phyloP scores from a whole-genome alignment of 1,284 basidiomycete species.

The Termitomyces sp. region DNA sequence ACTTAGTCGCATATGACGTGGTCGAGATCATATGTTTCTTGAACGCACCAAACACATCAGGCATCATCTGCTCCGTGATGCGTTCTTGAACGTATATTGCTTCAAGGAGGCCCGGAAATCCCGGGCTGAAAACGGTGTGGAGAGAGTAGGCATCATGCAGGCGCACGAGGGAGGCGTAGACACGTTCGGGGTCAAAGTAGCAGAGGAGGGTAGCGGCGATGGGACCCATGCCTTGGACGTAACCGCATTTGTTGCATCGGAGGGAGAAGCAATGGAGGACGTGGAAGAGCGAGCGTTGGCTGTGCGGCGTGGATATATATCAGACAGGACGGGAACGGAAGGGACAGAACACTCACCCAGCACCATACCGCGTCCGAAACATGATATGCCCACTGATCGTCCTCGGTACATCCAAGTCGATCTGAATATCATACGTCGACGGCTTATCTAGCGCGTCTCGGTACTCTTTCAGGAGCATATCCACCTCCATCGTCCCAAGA shows the following conservation, averaged over 20 bases:
- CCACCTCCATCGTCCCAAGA: constrained; percentile 39
- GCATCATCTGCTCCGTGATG: constrained; percentile 81
- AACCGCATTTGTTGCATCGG: constrained; percentile 83
- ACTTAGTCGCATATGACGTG: constrained; percentile 95
- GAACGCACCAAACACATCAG: constrained; percentile 82
- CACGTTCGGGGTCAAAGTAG: constrained; percentile 87
- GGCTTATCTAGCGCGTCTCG: constrained; percentile 67
- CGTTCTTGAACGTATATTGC: constrained; percentile 92
- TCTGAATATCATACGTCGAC: constrained; percentile 91
- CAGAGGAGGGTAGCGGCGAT: constrained; percentile 93
- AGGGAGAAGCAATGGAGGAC: constrained; percentile 92
- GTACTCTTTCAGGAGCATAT: constrained; percentile 52
- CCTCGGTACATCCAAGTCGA: constrained; percentile 95
- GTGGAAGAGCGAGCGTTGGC: constrained; percentile 91
- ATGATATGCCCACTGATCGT: constrained; percentile 94
- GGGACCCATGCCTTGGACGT: constrained; percentile 99
- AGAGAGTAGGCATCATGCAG: constrained; percentile 87
- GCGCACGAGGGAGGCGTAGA: constrained; percentile 79
- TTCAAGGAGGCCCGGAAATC: constrained; percentile 94
- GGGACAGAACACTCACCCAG: constrained; percentile 56
- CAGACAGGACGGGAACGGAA: constrained; percentile 1
- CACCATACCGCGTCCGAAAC: constrained; percentile 94
- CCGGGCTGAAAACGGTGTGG: constrained; percentile 88
- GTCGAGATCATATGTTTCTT: constrained; percentile 86
- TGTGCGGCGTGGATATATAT: constrained; percentile 24